Conservation (phyloP, 768 basidiomycete species). For the Botryobasidium botryosum region DNA sequence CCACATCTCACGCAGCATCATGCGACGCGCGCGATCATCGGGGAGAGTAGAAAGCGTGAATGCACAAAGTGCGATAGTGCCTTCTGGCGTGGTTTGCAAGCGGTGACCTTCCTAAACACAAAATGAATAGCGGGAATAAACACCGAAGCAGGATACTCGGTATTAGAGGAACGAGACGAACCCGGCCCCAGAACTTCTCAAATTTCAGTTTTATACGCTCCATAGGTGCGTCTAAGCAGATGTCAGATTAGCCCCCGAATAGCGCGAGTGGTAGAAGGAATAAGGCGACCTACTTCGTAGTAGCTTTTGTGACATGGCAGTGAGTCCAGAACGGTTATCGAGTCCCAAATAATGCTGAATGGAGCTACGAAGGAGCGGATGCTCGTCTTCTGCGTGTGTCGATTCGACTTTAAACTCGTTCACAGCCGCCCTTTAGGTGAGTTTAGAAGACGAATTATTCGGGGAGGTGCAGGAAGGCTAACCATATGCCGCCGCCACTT, state of each 20-base stretch:
- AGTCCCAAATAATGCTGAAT: slow-evolving; percentile 52
- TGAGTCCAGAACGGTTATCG: slow-evolving; percentile 59
- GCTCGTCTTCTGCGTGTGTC: slow-evolving; percentile 21
- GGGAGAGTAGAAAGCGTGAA: slow-evolving; percentile 69
- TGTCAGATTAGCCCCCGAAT: background rate
- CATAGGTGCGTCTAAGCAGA: slow-evolving; percentile 7
- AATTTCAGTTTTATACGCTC: background rate
- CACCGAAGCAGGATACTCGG: slow-evolving; percentile 13
- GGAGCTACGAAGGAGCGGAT: slow-evolving; percentile 21
- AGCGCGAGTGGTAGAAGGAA: background rate
- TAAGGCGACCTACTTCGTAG: slow-evolving; percentile 16
- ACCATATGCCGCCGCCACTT: slow-evolving; percentile 76
- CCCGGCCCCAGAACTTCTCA: slow-evolving; percentile 9
- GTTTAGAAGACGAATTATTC: background rate
- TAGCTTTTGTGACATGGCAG: slow-evolving; percentile 47
- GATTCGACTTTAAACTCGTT: slow-evolving; percentile 31
- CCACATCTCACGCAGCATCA: slow-evolving; percentile 75
- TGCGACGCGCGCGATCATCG: slow-evolving; percentile 40
- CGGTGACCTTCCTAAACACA: slow-evolving; percentile 27
- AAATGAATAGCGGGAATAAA: slow-evolving; percentile 9
- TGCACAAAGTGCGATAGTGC: slow-evolving; percentile 64
- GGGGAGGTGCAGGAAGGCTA: slow-evolving; percentile 12
- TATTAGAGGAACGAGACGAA: slow-evolving; percentile 6
- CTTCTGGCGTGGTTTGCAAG: slow-evolving; percentile 34
- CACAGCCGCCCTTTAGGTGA: slow-evolving; percentile 39